These are phyloP conservation scores for Cryptococcus neoformans DNA, from an alignment of 1,284 basidiomycete species.

Conservation along the genomic window DNA sequence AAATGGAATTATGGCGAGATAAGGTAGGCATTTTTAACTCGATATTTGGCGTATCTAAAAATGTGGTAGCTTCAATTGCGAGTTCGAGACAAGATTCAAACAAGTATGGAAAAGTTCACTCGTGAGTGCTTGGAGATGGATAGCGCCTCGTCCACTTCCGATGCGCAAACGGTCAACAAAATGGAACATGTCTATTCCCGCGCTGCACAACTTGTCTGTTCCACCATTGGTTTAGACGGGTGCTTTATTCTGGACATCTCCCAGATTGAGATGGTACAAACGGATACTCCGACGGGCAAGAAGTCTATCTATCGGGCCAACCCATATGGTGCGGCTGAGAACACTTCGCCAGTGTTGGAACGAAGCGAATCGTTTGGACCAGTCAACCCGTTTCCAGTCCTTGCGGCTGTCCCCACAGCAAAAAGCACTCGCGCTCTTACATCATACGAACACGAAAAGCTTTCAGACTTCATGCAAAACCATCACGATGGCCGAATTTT, in stretches of 20 bases:
- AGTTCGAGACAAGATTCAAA: constrained; percentile 87
- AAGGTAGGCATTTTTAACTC: constrained; percentile 56
- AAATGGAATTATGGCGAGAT: constrained; percentile 92
- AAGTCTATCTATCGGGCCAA: constrained; percentile 54
- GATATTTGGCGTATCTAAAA: background rate
- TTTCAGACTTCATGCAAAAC: constrained; percentile 70
- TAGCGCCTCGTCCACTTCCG: constrained; percentile 39
- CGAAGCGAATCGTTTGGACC: constrained; percentile 33
- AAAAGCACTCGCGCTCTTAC: constrained; percentile 52
- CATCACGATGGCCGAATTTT: constrained; percentile 80
- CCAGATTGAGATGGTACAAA: constrained; percentile 80
- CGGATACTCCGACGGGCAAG: constrained; percentile 20
- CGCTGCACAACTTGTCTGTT: constrained; percentile 81
- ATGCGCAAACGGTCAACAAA: constrained; percentile 43
- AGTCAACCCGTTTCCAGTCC: constrained; percentile 35
- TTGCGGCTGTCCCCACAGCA: constrained; percentile 23
- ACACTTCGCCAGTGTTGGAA: constrained; percentile 31
- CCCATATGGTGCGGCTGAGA: constrained; percentile 32
- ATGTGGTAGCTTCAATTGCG: constrained; percentile 71
- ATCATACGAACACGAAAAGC: constrained; percentile 65
- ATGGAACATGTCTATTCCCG: constrained; percentile 86
- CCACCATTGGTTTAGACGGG: constrained; percentile 86
- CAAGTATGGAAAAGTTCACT: constrained; percentile 93
- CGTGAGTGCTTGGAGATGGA: constrained; percentile 93
- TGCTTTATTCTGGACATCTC: constrained; percentile 88